Conservation (phyloP, 495 filamentous ascomycete species). For the Bacidia rubella region DNA sequence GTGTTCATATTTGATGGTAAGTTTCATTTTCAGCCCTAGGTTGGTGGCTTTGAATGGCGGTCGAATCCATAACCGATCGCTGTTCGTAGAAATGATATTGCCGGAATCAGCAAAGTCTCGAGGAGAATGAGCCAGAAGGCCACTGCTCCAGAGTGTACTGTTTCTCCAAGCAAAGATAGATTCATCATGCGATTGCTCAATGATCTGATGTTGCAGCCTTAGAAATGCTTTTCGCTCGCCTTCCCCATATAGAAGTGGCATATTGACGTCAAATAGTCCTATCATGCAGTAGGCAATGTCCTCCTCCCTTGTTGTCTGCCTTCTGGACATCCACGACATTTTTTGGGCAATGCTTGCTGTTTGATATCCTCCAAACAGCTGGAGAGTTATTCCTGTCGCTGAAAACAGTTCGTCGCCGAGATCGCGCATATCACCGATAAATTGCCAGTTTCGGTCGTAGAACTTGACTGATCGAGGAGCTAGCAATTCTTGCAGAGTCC, state of each 20-base stretch:
- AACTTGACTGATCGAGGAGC: neutral
- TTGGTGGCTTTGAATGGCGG: neutral
- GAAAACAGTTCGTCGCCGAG: neutral
- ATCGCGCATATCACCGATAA: neutral
- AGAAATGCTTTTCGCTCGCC: slow-evolving; percentile 14
- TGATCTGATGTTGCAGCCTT: slow-evolving; percentile 6
- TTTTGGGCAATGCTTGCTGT: slow-evolving; percentile 5
- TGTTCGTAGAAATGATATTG: slow-evolving; percentile 4
- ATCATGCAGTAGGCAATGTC: slow-evolving; percentile 19
- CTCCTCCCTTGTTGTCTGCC: slow-evolving; percentile 12
- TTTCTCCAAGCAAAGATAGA: slow-evolving; percentile 1
- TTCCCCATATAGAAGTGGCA: slow-evolving; percentile 20
- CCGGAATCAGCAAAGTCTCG: slow-evolving; percentile 1
- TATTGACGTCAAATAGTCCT: slow-evolving; percentile 18
- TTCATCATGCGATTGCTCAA: neutral
- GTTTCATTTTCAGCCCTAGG: neutral
- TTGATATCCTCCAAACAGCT: neutral
- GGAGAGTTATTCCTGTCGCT: neutral
- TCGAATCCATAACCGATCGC: neutral
- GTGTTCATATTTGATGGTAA: too few relatives aligned
- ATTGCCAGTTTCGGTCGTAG: neutral
- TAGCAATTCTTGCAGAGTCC: slow-evolving; percentile 1
- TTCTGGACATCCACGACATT: slow-evolving; percentile 12
- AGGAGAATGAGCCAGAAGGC: neutral
- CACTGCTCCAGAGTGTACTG: neutral